Percentiles rank a stretch among this genome's conserved stretches.
phyloP scores from a whole-genome alignment of 2,329 filamentous ascomycete genomes.

The Paraphoma sp. region DNA sequence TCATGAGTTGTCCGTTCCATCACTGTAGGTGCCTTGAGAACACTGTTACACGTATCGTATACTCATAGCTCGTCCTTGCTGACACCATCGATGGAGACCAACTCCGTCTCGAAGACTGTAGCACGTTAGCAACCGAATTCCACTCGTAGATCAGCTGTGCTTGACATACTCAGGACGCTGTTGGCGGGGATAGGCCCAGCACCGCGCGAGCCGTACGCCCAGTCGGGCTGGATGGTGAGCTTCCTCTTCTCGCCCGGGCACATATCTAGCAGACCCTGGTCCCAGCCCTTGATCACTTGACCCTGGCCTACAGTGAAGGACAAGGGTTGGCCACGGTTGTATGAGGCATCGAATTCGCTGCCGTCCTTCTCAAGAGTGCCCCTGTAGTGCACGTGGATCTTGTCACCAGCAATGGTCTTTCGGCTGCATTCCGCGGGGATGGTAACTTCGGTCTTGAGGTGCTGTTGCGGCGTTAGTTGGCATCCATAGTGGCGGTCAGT shows the following conservation, averaged over 20 bases:
- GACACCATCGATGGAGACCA: conserved; percentile 82
- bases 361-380: conserved; percentile 79
- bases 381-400: conserved; percentile 80
- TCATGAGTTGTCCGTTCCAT: not conserved
- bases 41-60: not conserved
- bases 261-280: conserved; percentile 90
- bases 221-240: conserved; percentile 86
- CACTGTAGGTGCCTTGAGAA: too few species aligned
- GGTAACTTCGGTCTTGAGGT: conserved; percentile 79
- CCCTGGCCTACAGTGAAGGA: conserved; percentile 81
- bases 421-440: conserved; percentile 78
- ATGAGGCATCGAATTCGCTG: conserved; percentile 60
- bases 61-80: conserved; percentile 49
- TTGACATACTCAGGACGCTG: conserved; percentile 76
- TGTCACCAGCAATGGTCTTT: conserved; percentile 74
- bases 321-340: conserved; percentile 80
- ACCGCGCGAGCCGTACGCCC: conserved; percentile 78
- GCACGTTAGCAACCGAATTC: conserved; percentile 19
- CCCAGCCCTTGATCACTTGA: conserved; percentile 96
- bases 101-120: conserved; percentile 87
- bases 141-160: conserved; percentile 24
- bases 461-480: conserved; percentile 49
- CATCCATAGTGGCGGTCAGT: not conserved
- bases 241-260: conserved; percentile 94
- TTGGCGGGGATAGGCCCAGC: conserved; percentile 88